Percentiles rank a stretch among this genome's conserved stretches.
These are phyloP conservation scores for Metschnikowia sp. DNA, from an alignment of 805 yeast species.

Conservation along the genomic window DNA sequence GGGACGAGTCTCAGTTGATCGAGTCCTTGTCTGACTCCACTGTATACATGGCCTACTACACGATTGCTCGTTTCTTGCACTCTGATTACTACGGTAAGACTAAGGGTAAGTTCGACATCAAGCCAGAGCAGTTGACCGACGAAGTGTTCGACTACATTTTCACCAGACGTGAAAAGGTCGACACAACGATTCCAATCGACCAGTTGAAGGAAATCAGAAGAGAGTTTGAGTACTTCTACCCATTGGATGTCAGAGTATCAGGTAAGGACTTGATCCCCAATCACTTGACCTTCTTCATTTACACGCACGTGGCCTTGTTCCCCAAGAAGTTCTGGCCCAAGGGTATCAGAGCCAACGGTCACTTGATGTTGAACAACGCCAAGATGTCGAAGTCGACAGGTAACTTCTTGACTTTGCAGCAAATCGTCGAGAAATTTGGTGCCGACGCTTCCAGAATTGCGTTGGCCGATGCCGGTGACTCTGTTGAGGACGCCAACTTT, in stretches of 20 bases:
- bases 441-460: slow-evolving; percentile 98
- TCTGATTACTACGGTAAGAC: slow-evolving; percentile 78
- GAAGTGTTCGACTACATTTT: slow-evolving; percentile 92
- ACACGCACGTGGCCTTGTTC: slow-evolving; percentile 89
- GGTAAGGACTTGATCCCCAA: slow-evolving; percentile 98
- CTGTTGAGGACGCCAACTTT: slow-evolving; percentile 95
- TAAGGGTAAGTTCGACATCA: slow-evolving; percentile 68
- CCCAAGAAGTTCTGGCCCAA: slow-evolving; percentile 89
- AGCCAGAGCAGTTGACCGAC: slow-evolving; percentile 83
- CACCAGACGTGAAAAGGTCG: slow-evolving; percentile 59
- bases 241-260: slow-evolving; percentile 85
- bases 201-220: slow-evolving; percentile 74
- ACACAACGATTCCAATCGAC: slow-evolving; percentile 58
- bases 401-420: slow-evolving; percentile 87
- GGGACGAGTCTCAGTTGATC: slow-evolving; percentile 92
- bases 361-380: slow-evolving; percentile 88
- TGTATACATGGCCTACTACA: slow-evolving; percentile 90
- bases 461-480: slow-evolving; percentile 97
- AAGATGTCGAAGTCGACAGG: slow-evolving; percentile 99
- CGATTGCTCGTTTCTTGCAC: slow-evolving; percentile 83
- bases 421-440: slow-evolving; percentile 84
- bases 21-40: slow-evolving; percentile 97
- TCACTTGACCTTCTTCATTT: slow-evolving; percentile 93
- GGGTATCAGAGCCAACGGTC: slow-evolving; percentile 95
- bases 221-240: slow-evolving; percentile 96